These are phyloP conservation scores for Solanum sejunctum DNA, from an alignment of 257 asterid species.

Conservation along the genomic window DNA sequence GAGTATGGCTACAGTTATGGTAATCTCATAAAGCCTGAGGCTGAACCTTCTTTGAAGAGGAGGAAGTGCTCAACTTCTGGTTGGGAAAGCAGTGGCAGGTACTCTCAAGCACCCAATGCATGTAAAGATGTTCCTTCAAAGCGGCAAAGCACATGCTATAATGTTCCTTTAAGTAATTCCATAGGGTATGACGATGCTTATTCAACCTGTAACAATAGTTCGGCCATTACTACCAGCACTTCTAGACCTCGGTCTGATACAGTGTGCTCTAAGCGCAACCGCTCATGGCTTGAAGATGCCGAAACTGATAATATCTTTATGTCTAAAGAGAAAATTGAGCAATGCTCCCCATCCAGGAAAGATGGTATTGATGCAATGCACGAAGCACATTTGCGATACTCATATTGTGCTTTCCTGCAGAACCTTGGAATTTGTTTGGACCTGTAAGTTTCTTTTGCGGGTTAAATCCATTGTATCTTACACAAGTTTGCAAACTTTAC, in stretches of 20 bases:
- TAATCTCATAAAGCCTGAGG: slow-evolving; percentile 26
- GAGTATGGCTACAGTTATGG: slow-evolving; percentile 19
- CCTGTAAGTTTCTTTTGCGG: slow-evolving; percentile 43
- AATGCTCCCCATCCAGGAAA: slow-evolving; percentile 84
- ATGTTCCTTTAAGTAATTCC: slow-evolving; percentile 15
- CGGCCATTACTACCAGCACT: slow-evolving; percentile 2
- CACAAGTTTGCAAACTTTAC: neutral
- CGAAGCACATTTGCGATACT: slow-evolving; percentile 78
- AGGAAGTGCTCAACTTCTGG: slow-evolving; percentile 53
- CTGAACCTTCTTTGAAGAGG: slow-evolving; percentile 44
- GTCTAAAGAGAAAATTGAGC: slow-evolving; percentile 89
- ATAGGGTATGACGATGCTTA: slow-evolving; percentile 12
- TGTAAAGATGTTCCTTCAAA: slow-evolving; percentile 6
- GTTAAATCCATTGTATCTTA: neutral
- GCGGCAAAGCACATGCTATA: neutral
- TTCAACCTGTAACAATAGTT: slow-evolving; percentile 7
- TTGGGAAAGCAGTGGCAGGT: slow-evolving; percentile 29
- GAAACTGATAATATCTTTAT: slow-evolving; percentile 36
- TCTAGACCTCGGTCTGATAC: slow-evolving; percentile 9
- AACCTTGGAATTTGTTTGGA: slow-evolving; percentile 79
- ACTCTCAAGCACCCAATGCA: slow-evolving; percentile 26
- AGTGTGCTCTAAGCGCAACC: slow-evolving; percentile 46
- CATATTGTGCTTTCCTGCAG: slow-evolving; percentile 88
- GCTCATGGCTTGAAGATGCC: slow-evolving; percentile 60
- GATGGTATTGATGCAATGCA: slow-evolving; percentile 79